phyloP scores from a whole-genome alignment of 1,284 basidiomycete species.

The Waitea zeae region DNA sequence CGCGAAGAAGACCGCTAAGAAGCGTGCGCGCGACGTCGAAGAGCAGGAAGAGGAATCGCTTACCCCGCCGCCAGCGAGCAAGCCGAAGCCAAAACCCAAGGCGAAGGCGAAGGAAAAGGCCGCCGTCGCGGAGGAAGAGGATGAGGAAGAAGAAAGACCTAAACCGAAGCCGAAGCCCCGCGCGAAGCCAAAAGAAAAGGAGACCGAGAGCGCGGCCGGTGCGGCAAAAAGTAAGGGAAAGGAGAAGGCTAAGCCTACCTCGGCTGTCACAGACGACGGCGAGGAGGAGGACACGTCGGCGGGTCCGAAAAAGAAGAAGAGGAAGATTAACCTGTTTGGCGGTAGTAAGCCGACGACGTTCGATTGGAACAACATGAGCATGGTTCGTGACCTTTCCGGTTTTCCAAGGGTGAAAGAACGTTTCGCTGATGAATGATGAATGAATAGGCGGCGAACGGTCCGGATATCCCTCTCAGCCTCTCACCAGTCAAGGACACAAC shows the following conservation, averaged over 20 bases:
- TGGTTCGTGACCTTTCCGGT: no score
- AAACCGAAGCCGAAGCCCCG: conserved; percentile 6
- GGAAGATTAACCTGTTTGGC: conserved; percentile 47
- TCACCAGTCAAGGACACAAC: no score
- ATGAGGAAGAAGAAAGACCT: conserved; percentile 5
- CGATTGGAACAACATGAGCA: no score
- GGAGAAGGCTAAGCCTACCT: conserved; percentile 11
- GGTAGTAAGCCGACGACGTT: no score
- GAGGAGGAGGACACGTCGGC: conserved; percentile 9
- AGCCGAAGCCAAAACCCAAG: conserved; percentile 7
- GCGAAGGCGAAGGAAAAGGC: conserved; percentile 6
- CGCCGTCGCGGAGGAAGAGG: conserved; percentile 6
- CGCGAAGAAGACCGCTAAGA: conserved; percentile 2
- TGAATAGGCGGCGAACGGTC: no score
- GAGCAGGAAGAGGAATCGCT: neutral
- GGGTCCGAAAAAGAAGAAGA: conserved; percentile 41
- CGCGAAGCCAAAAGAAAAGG: conserved; percentile 7
- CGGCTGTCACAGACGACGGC: conserved; percentile 3
- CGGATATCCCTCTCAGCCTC: no score
- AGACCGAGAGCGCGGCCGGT: conserved; percentile 2
- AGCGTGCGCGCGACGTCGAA: conserved; percentile 1
- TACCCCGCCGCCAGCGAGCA: no score
- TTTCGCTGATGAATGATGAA: no score
- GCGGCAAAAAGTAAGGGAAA: conserved; percentile 10
- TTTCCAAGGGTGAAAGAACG: no score